Percentiles rank a stretch among this genome's conserved stretches.
Evolutionary conservation across 2,329 filamentous ascomycete species (phyloP).

Genomic region (Pseudogymnoascus sp.): DNA sequence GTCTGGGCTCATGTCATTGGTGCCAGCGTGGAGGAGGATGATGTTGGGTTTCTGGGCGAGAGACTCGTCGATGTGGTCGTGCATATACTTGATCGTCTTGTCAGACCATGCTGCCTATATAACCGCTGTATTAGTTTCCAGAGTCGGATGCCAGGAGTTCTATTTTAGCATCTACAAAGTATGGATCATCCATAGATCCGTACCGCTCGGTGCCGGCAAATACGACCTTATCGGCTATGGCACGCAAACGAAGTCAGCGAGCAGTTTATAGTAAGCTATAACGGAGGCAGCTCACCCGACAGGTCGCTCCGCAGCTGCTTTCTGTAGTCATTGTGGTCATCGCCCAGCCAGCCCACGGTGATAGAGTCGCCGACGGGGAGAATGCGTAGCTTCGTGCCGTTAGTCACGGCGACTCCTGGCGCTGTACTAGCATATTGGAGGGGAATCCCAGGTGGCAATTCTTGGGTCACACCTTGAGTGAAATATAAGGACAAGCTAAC

Average conservation of each 20-base stretch:
- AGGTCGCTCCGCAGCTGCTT: slow-evolving; percentile 23
- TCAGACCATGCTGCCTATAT: slow-evolving; percentile 28
- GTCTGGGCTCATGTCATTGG: slow-evolving; percentile 25
- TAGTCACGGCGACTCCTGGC: neutral
- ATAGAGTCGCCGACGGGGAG: slow-evolving; percentile 32
- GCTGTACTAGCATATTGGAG: neutral
- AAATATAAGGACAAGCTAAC: neutral
- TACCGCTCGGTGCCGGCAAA: slow-evolving; percentile 27
- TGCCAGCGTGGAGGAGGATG: slow-evolving; percentile 27
- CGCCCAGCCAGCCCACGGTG: slow-evolving; percentile 27
- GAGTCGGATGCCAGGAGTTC: neutral
- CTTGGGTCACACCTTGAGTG: neutral
- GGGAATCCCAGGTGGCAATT: neutral
- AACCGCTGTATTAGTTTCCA: neutral
- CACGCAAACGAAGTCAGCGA: neutral
- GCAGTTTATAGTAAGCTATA: neutral
- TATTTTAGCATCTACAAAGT: neutral
- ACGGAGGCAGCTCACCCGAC: slow-evolving; percentile 5
- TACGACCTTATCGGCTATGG: slow-evolving; percentile 16
- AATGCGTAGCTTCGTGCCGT: slow-evolving; percentile 17
- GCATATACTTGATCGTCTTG: slow-evolving; percentile 26
- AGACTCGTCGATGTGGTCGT: slow-evolving; percentile 13
- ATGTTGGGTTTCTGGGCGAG: slow-evolving; percentile 25
- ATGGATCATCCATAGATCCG: slow-evolving; percentile 27
- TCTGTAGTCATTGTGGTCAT: slow-evolving; percentile 33